Evolutionary conservation across 148 eudicot species (phyloP), one percentile per base, ranked within the genome.

Genomic region (Chenopodium quinoa): DNA sequence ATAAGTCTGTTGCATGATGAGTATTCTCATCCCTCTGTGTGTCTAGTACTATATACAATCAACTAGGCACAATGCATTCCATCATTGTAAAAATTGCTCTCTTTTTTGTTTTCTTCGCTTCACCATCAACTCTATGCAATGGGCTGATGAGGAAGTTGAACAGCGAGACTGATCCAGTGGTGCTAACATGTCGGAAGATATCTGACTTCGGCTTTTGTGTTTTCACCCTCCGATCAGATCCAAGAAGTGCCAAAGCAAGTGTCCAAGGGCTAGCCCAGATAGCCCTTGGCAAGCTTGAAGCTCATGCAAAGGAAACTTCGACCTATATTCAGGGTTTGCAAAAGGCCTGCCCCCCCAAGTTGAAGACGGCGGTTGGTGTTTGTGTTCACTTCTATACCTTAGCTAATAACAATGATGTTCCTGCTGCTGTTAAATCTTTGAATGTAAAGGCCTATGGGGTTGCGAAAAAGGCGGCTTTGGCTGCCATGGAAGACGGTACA

Each of bases 121-220:
- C 83, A 58, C 82, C 71, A 46, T 46, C 50, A 58, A 79, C 47
- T 56, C 79, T 66, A 17, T 79, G 82, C 79, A 75, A 75, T 67
- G 71, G 82, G 11, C 48, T 83, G 68, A 79, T 52, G 62, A 67
- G 71, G 73, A 83, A 83, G 34, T 23, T 70, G 12, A 75, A 37
- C 47, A 75, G 77, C 7, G 82, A 83, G n/a, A 23, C 75, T 8
- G 77, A 80, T 32, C 64, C 79, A 14, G 2, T 79, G 44, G 17
- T 47, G 25, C 22, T 75, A n/a, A 75, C 67, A 16, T 84, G 86
- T 60, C 71, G 82, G 40, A 75, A 83, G 27, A 37, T 52, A 31
- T 58, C 76, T 7, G 71, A 83, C 44, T 79, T 79, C 3, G 80
- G 76, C 17, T 79, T 83, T n/a, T 83, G 86, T 70, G 82, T 69